Percentiles rank a stretch among this genome's conserved stretches.
Conservation (phyloP, 495 filamentous ascomycete genomes). For the Terfezia boudieri region DNA sequence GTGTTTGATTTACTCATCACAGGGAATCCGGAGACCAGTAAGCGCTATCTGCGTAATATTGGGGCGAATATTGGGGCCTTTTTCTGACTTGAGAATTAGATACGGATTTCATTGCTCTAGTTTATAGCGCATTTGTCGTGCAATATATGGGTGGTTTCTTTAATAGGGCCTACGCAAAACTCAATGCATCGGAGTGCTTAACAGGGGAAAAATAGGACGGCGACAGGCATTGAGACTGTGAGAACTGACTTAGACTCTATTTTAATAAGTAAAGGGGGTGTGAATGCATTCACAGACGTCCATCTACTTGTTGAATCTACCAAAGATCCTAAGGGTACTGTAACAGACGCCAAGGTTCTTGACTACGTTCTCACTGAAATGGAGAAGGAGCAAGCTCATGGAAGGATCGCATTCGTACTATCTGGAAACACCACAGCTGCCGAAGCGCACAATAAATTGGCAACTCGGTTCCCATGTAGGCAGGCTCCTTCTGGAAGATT, state of each 20-base stretch:
- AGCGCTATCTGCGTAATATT: conserved; percentile 31
- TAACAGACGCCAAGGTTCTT: conserved; percentile 37
- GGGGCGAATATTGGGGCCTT: conserved; percentile 48
- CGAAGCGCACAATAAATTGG: too few relatives aligned
- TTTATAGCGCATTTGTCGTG: conserved; percentile 33
- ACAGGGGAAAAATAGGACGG: too few relatives aligned
- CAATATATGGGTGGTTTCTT: conserved; percentile 48
- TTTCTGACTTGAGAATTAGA: conserved; percentile 42
- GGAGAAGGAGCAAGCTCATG: conserved; percentile 54
- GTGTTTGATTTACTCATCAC: conserved; percentile 41
- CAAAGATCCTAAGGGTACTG: conserved; percentile 35
- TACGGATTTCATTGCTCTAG: conserved; percentile 28
- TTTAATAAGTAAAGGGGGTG: too few relatives aligned
- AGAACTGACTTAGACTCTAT: too few relatives aligned
- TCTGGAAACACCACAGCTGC: conserved; percentile 59
- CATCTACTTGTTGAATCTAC: conserved; percentile 62
- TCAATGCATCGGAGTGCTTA: too few relatives aligned
- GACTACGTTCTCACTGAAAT: conserved; percentile 56
- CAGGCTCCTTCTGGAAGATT: conserved; percentile 51
- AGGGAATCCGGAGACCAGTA: conserved; percentile 67
- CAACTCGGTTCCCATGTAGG: conserved; percentile 44
- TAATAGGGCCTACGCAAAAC: too few relatives aligned
- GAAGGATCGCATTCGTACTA: conserved; percentile 55
- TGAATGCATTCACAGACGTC: too few relatives aligned
- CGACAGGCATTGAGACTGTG: too few relatives aligned